phyloP scores from a whole-genome alignment of 208 protist species.

The Leishmania tropica region DNA sequence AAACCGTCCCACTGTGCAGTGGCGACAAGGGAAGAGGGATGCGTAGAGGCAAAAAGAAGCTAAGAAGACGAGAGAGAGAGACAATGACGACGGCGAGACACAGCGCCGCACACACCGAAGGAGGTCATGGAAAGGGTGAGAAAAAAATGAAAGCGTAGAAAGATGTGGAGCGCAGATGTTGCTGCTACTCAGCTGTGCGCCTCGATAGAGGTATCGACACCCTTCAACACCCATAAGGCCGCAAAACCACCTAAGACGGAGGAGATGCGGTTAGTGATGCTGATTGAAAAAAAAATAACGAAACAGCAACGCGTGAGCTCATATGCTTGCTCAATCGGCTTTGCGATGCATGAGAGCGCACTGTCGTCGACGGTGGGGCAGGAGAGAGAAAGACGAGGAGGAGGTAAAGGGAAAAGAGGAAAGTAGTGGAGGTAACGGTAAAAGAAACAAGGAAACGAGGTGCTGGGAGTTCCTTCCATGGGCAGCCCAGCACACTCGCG shows the following conservation, averaged over 20 bases:
- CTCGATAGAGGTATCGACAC: not conserved
- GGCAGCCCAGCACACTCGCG: not conserved
- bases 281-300: not conserved
- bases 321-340: not conserved
- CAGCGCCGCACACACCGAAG: not conserved
- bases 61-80: not conserved
- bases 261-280: not conserved
- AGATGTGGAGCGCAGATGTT: not conserved
- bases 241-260: not conserved
- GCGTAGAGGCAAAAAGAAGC: not conserved
- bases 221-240: not conserved
- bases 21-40: not conserved
- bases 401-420: not conserved
- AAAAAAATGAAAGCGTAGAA: slow-evolving; percentile 2
- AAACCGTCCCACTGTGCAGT: not conserved
- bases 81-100: not conserved
- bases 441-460: not conserved
- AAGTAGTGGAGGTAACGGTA: too few relatives aligned
- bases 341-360: not conserved
- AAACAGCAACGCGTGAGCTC: not conserved
- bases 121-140: not conserved
- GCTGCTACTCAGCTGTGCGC: not conserved
- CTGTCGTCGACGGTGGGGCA: not conserved
- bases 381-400: not conserved
- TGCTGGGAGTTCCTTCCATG: not conserved